Conservation (phyloP, 345 rosid genomes). For the Nasturtium officinale region DNA sequence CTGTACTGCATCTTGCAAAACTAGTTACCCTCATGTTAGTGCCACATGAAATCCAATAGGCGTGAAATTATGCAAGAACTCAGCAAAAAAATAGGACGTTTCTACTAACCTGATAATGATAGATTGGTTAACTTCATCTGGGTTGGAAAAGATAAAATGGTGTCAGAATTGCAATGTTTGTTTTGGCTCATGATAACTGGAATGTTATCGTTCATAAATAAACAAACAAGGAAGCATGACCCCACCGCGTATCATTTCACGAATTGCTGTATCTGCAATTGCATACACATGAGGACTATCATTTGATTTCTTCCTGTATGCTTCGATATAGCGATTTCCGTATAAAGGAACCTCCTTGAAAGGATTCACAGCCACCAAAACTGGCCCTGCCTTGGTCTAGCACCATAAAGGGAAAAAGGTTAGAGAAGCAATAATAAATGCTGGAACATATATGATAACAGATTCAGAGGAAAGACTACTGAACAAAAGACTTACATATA, state of each 20-base stretch:
- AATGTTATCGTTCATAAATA: background rate
- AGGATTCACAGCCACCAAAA: constrained; percentile 86
- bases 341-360: constrained; percentile 67
- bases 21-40: background rate
- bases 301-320: constrained; percentile 55
- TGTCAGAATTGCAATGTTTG: constrained; percentile 10
- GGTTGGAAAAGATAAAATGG: constrained; percentile 32
- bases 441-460: constrained; percentile 11
- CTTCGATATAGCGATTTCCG: constrained; percentile 55
- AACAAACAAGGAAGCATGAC: constrained; percentile 23
- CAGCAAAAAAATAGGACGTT: background rate
- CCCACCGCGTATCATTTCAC: constrained; percentile 89
- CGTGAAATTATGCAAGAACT: constrained; percentile 1
- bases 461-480: constrained; percentile 6
- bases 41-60: constrained; percentile 5
- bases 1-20: background rate
- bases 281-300: constrained; percentile 84
- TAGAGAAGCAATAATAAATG: constrained; percentile 1
- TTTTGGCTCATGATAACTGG: constrained; percentile 6
- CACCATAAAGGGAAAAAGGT: constrained; percentile 31
- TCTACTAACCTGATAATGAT: constrained; percentile 90
- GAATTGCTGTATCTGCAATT: constrained; percentile 70
- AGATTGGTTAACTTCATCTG: constrained; percentile 99
- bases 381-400: constrained; percentile 90
- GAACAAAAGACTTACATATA: constrained; percentile 65